Conservation (phyloP, 441 rosid genomes). For the Gossypium gossypioides region DNA sequence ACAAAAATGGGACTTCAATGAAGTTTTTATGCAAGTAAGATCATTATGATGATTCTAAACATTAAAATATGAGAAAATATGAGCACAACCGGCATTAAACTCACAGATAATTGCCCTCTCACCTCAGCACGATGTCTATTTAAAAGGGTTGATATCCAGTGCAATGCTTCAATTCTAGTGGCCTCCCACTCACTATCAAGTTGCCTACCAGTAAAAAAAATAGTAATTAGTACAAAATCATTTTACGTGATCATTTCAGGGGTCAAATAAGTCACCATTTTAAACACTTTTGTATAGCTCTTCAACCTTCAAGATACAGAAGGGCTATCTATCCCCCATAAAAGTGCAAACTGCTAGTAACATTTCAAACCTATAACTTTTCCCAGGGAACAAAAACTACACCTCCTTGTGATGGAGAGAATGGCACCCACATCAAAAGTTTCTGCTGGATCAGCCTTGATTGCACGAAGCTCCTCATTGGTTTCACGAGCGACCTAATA, state of each 20-base stretch:
- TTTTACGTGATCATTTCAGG: slow-evolving; percentile 5
- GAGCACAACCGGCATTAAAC: background rate
- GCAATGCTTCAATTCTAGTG: slow-evolving; percentile 92
- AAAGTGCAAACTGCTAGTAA: slow-evolving; percentile 14
- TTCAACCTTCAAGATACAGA: slow-evolving; percentile 14
- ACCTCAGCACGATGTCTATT: slow-evolving; percentile 88
- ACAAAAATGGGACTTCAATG: background rate
- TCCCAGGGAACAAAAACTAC: slow-evolving; percentile 23
- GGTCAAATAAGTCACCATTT: background rate
- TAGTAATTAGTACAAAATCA: slow-evolving; percentile 19
- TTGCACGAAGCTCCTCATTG: slow-evolving; percentile 93
- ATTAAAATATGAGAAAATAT: background rate
- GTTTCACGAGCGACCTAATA: slow-evolving; percentile 96
- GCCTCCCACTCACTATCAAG: slow-evolving; percentile 82
- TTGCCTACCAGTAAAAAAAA: slow-evolving; percentile 49
- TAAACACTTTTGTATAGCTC: slow-evolving; percentile 15
- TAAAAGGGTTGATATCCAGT: slow-evolving; percentile 90
- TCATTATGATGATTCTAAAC: background rate
- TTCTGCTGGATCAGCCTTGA: slow-evolving; percentile 77
- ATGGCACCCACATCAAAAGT: slow-evolving; percentile 83
- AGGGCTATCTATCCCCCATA: slow-evolving; percentile 7
- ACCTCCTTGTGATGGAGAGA: slow-evolving; percentile 91
- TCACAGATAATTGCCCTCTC: slow-evolving; percentile 1
- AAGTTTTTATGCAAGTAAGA: background rate
- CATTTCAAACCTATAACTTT: slow-evolving; percentile 17